Conservation (phyloP, 106 monocot genomes). For the Dioscorea alata region DNA sequence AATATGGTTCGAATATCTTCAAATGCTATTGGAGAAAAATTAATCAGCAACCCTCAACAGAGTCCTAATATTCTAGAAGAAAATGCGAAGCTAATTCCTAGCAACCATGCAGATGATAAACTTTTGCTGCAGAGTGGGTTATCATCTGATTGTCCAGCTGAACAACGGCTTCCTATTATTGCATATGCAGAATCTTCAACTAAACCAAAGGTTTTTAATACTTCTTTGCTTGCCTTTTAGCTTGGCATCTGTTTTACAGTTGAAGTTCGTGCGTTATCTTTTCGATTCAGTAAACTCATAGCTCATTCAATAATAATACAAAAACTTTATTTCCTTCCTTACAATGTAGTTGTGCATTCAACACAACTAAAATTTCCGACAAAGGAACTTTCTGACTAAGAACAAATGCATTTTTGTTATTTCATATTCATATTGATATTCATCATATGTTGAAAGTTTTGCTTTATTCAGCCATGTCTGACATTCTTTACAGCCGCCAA, state of each 20-base stretch:
- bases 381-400: too few species aligned
- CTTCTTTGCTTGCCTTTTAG: neutral
- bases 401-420: neutral
- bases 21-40: constrained; percentile 8
- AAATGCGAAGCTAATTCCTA: constrained; percentile 17
- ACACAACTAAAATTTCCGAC: too few species aligned
- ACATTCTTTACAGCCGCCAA: constrained; percentile 20
- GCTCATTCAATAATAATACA: too few species aligned
- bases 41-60: neutral
- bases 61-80: constrained; percentile 14
- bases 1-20: constrained; percentile 44
- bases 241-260: too few species aligned
- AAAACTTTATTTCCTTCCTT: too few species aligned
- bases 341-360: too few species aligned
- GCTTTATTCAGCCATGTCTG: neutral
- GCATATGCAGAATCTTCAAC: neutral
- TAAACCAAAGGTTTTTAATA: constrained; percentile 12
- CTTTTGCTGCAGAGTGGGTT: neutral
- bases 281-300: too few species aligned
- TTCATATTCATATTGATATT: neutral
- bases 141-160: neutral
- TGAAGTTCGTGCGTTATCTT: too few species aligned
- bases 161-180: neutral
- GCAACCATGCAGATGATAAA: neutral
- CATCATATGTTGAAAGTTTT: neutral